phyloP scores from a whole-genome alignment of 495 filamentous ascomycete genomes.

The Neurospora sp. region DNA sequence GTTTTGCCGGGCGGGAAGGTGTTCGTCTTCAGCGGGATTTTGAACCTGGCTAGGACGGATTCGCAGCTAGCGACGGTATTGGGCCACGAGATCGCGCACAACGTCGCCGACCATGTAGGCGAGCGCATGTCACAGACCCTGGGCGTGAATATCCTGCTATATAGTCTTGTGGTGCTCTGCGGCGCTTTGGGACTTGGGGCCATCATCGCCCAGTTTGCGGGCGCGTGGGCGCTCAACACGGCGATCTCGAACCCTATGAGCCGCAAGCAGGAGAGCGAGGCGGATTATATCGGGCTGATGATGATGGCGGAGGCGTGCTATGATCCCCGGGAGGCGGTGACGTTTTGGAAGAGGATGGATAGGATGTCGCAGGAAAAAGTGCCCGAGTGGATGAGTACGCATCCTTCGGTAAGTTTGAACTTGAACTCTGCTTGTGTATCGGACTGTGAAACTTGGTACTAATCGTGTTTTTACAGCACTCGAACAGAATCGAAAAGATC shows the following conservation, averaged over 20 bases:
- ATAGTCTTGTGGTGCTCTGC: conserved; percentile 37
- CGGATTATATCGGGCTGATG: conserved; percentile 82
- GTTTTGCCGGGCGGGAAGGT: conserved; percentile 90
- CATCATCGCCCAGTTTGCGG: conserved; percentile 28
- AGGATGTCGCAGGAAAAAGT: conserved; percentile 42
- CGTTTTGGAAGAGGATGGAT: conserved; percentile 72
- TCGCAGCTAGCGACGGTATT: conserved; percentile 75
- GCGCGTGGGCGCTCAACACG: conserved; percentile 45
- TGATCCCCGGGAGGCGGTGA: conserved; percentile 62
- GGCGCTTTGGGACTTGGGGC: conserved; percentile 41
- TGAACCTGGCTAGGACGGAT: conserved; percentile 61
- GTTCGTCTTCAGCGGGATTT: conserved; percentile 79
- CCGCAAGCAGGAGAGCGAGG: conserved; percentile 54
- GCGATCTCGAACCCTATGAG: conserved; percentile 61
- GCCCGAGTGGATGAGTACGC: conserved; percentile 78
- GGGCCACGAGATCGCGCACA: conserved; percentile 93
- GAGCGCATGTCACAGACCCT: conserved; percentile 62
- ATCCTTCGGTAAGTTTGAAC: conserved; percentile 56
- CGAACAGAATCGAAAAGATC: conserved; percentile 62
- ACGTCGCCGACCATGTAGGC: conserved; percentile 67
- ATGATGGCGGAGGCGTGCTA: conserved; percentile 53
- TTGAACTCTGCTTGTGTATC: neutral
- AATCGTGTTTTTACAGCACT: conserved; percentile 35
- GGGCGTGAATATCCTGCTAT: conserved; percentile 44
- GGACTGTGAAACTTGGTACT: neutral